Conservation (phyloP, 192 early-diverging fungal species). For the Rhizophagus prolifer region DNA sequence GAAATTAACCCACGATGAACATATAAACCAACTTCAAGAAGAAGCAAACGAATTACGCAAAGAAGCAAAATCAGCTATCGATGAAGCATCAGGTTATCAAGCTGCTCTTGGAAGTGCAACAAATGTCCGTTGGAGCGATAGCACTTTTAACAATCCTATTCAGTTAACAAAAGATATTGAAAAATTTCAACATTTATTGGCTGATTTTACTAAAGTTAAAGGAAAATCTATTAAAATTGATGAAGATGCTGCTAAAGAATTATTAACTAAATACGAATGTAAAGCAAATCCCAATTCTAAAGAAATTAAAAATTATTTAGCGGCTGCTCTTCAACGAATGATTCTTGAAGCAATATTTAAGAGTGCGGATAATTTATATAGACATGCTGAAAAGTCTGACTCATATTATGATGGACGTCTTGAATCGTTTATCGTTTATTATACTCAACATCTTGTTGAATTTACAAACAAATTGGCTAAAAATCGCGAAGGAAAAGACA, state of each 20-base stretch:
- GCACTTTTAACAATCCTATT: not conserved
- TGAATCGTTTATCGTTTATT: not conserved
- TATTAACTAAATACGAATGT: constrained; percentile 1
- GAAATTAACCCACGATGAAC: not conserved
- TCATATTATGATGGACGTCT: not conserved
- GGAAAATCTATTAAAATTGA: not conserved
- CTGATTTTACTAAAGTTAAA: constrained; percentile 17
- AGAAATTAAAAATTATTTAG: not conserved
- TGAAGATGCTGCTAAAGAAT: not conserved
- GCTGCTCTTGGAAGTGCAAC: constrained; percentile 10
- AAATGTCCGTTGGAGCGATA: constrained; percentile 6
- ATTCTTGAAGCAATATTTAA: constrained; percentile 10
- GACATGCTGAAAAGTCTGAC: not conserved
- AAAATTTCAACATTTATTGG: not conserved
- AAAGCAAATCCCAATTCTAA: not conserved
- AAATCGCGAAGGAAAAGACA: not conserved
- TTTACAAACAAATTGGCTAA: not conserved
- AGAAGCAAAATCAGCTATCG: not conserved
- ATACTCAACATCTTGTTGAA: not conserved
- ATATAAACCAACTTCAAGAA: not conserved
- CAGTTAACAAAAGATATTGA: not conserved
- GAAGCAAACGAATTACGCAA: not conserved
- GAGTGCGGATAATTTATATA: not conserved
- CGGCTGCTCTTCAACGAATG: constrained; percentile 1
- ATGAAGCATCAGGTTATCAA: not conserved